phyloP scores from a whole-genome alignment of 176 grass and related monocot genomes.

The Oropetium thomaeum region DNA sequence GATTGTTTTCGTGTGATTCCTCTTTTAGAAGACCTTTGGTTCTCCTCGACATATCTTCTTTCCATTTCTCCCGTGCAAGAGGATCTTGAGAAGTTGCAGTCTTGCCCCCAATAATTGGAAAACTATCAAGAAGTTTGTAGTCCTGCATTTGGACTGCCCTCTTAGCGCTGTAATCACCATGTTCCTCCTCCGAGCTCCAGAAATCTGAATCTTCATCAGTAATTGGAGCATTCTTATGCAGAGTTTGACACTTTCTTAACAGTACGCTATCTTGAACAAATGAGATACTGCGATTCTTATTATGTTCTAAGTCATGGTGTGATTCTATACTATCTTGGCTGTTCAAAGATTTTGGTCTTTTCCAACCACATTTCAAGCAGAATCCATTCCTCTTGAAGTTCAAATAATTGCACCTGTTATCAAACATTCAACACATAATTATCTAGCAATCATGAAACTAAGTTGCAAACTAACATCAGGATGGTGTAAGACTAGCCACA shows the following conservation, averaged over 20 bases:
- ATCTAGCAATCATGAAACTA: background rate
- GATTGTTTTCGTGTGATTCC: constrained; percentile 5
- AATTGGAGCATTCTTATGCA: constrained; percentile 28
- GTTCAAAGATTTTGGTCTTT: constrained; percentile 78
- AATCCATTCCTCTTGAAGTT: constrained; percentile 85
- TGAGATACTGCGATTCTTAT: constrained; percentile 45
- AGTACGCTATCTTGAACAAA: constrained; percentile 64
- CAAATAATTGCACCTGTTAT: constrained; percentile 85
- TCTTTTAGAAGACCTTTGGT: constrained; percentile 30
- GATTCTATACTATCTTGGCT: constrained; percentile 35
- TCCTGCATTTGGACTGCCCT: constrained; percentile 7
- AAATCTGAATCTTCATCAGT: constrained; percentile 52
- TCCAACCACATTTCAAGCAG: constrained; percentile 87
- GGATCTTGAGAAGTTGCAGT: constrained; percentile 55
- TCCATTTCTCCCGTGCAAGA: constrained; percentile 66
- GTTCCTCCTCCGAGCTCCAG: constrained; percentile 43
- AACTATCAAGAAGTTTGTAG: constrained; percentile 45
- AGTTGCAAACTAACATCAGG: constrained; percentile 2
- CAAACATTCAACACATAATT: constrained; percentile 11
- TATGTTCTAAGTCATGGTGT: constrained; percentile 30
- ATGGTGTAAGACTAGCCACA: background rate
- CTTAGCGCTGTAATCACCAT: background rate
- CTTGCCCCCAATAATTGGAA: constrained; percentile 69
- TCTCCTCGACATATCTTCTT: constrained; percentile 62
- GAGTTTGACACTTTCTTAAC: constrained; percentile 7